A percentile compares a stretch with the other conserved stretches of the same genome.
These are phyloP conservation scores for Gentiana macrophylla DNA, from an alignment of 257 asterid genomes.

Conservation along the genomic window DNA sequence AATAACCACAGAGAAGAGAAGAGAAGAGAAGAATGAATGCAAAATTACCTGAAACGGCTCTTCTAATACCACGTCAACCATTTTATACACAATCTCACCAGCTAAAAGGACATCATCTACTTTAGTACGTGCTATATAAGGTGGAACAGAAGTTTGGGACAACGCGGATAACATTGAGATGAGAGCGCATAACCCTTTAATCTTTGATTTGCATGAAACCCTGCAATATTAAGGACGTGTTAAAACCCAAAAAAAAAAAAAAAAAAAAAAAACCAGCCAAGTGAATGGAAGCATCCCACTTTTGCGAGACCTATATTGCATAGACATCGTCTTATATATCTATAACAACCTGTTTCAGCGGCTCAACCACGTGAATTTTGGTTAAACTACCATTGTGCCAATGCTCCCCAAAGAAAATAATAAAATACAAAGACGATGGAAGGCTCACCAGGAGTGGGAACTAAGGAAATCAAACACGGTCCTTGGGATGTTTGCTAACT, in stretches of 20 bases:
- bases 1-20: not conserved
- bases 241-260: slow-evolving; percentile 13
- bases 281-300: not conserved
- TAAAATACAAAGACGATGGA: not conserved
- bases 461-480: slow-evolving; percentile 41
- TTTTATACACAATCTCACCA: slow-evolving; percentile 34
- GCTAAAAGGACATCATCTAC: slow-evolving; percentile 62
- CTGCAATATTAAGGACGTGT: slow-evolving; percentile 28
- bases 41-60: slow-evolving; percentile 55
- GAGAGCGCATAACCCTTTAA: slow-evolving; percentile 43
- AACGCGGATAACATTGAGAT: slow-evolving; percentile 40
- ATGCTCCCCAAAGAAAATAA: too few relatives aligned
- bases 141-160: slow-evolving; percentile 42
- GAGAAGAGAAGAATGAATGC: slow-evolving; percentile 1
- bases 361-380: too few relatives aligned
- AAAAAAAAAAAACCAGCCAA: slow-evolving; percentile 10
- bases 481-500: slow-evolving; percentile 35
- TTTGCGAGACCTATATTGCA: too few relatives aligned
- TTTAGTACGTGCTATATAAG: slow-evolving; percentile 29
- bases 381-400: too few relatives aligned
- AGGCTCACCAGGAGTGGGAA: slow-evolving; percentile 56
- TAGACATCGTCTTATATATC: too few relatives aligned
- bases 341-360: too few relatives aligned
- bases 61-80: slow-evolving; percentile 34
- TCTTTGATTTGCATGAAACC: slow-evolving; percentile 48